Base-by-base conservation (phyloP, 441 rosid genomes). In the Flueggea neowawraea region DNA sequence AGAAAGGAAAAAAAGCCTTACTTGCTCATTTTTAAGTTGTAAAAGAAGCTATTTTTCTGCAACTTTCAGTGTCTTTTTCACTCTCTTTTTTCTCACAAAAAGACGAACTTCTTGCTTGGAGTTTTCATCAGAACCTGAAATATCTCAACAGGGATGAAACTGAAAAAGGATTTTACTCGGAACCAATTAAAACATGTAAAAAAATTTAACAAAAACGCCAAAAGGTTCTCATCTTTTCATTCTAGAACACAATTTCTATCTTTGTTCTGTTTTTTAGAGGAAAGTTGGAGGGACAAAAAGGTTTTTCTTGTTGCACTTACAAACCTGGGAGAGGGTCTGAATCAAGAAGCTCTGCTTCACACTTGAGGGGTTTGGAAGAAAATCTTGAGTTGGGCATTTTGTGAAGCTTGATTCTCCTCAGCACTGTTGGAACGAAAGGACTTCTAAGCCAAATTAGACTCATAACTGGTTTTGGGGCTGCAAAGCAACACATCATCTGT, bases 61-160 rank as follows among this genome's bases (percentile, higher is more conserved):
- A 61, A 69, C 73, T 52, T 76, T 69, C 65, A 69, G 45, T 10
- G 73, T 52, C 57, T 56, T 69, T 71, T 72, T 77, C 63, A 67
- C 77, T 67, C 81, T 81, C 74, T 76, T 89, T 69, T 70, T 87
- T 83, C 96, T 77, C 55, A 62, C 73, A 73, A 72, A 82, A 49
- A 78, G 86, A 50, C 80, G 87, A 68, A 63, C 31, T n/a, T n/a
- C n/a, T 73, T 72, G 62, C 16, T 36, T 15, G 52, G 72, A 60
- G 59, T 61, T 68, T 53, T 14, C 63, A 54, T 4, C 48, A 61
- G 77, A 52, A 58, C 75, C 80, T 65, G 67, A 69, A 64, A 65
- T 47, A 50, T 9, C 8, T 16, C 54, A 39, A 56, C 31, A 53
- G 44, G 22, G 6, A 36, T 58, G 58, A 59, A 64, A 55, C 36